Percentiles rank a stretch among this genome's conserved stretches.
phyloP scores from a whole-genome alignment of 2,329 filamentous ascomycete species.

The Microsporum audouinii region DNA sequence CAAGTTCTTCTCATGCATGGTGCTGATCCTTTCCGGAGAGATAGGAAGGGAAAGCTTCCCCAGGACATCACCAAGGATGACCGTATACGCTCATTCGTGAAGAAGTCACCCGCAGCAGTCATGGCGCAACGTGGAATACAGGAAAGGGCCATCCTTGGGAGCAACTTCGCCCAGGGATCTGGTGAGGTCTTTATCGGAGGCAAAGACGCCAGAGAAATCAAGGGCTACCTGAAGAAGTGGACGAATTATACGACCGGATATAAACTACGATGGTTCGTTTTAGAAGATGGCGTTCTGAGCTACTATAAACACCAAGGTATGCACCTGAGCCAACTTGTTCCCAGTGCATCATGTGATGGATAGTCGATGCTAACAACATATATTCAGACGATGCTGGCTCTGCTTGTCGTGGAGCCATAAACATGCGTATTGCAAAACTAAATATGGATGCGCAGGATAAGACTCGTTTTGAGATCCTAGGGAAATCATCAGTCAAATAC shows the following conservation, averaged over 20 bases:
- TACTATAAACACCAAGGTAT: conserved; percentile 92
- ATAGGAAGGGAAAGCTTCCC: conserved; percentile 87
- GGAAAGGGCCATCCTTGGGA: conserved; percentile 88
- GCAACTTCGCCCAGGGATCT: conserved; percentile 46
- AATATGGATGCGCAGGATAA: conserved; percentile 97
- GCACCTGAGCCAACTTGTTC: conserved; percentile 4
- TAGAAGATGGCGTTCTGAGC: conserved; percentile 92
- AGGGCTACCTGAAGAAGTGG: conserved; percentile 98
- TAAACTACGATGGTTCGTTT: conserved; percentile 92
- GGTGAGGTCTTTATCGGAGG: conserved; percentile 50
- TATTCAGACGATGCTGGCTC: conserved; percentile 73
- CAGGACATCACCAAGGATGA: conserved; percentile 97
- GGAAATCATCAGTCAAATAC: conserved; percentile 97
- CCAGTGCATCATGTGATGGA: neutral
- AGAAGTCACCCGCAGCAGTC: conserved; percentile 86
- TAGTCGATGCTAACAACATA: neutral
- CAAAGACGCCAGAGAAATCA: conserved; percentile 91
- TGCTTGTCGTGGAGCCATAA: conserved; percentile 93
- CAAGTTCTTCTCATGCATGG: conserved; percentile 85
- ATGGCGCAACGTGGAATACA: conserved; percentile 92
- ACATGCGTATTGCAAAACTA: conserved; percentile 90
- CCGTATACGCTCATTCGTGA: conserved; percentile 72
- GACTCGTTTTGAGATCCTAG: conserved; percentile 92
- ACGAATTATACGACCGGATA: conserved; percentile 97
- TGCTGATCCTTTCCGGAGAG: conserved; percentile 87